phyloP scores from a whole-genome alignment of 495 filamentous ascomycete species.

The Podospora sp. region DNA sequence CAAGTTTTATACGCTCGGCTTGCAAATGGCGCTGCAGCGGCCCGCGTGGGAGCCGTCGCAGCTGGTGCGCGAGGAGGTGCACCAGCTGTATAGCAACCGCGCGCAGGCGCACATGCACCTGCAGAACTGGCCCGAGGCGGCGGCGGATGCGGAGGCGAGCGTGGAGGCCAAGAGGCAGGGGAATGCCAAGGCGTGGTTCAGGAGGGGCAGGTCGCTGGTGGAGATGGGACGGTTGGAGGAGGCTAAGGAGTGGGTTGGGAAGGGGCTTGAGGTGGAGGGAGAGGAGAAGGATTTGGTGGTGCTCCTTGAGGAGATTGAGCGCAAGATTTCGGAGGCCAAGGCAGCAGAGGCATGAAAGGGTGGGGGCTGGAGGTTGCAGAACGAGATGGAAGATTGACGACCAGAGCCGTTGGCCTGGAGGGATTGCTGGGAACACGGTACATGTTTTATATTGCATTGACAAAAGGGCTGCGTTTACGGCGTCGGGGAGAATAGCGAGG shows the following conservation, averaged over 20 bases:
- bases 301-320: slow-evolving; percentile 71
- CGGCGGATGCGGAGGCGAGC: slow-evolving; percentile 80
- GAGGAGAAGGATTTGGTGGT: slow-evolving; percentile 68
- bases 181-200: slow-evolving; percentile 94
- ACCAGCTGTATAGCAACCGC: slow-evolving; percentile 78
- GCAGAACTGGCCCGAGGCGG: slow-evolving; percentile 77
- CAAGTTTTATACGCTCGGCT: slow-evolving; percentile 75
- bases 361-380: neutral
- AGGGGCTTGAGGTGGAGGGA: slow-evolving; percentile 82
- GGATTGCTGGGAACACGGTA: neutral
- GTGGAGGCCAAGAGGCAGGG: slow-evolving; percentile 85
- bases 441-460: neutral
- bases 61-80: slow-evolving; percentile 80
- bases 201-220: slow-evolving; percentile 74
- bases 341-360: slow-evolving; percentile 22
- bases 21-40: slow-evolving; percentile 82
- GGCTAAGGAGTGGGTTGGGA: slow-evolving; percentile 70
- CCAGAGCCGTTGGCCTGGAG: neutral
- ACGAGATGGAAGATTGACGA: too few relatives aligned
- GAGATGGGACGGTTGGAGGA: slow-evolving; percentile 92
- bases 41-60: slow-evolving; percentile 85
- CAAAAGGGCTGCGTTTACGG: neutral
- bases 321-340: slow-evolving; percentile 35
- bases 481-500: neutral
- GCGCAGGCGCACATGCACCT: slow-evolving; percentile 86